Base-by-base conservation (phyloP, 1,139 yeast genomes). In the Candida albicans region DNA sequence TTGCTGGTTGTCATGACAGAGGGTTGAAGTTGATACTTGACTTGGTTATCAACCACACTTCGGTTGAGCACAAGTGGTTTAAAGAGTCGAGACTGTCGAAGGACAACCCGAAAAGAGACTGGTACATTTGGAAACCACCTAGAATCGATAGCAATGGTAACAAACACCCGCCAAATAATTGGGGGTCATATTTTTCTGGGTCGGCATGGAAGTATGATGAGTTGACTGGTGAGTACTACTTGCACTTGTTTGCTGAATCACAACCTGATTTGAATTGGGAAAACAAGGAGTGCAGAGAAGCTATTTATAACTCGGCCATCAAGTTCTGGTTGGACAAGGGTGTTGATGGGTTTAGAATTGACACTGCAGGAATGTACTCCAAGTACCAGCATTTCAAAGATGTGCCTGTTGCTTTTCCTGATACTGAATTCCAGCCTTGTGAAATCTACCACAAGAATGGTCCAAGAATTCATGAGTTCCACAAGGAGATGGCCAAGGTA, bases 211-310 rank as follows among this genome's bases (percentile, higher is more conserved):
- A 67, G 42, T 78, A 65, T 52, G 84, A 79, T 53, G 81, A 75
- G 45, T 35, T 44, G 4, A 76, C 82, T 8, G 67, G 64, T 33
- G 82, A 79, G 57, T 79, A 77, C 61, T 79, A 78, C 57, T 64
- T 79, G 48, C 76, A 69, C 44, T 60, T 78, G 39, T 79, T 77
- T 56, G 81, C 82, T 18, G 59, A 58, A 40, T 58, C 73, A 25
- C 84, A 79, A 57, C 84, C 83, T 10, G 84, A 79, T 52, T 64
- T 79, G 51, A 79, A 79, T 57, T 79, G 84, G 84, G 83, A 79
- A 53, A 77, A 70, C 52, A 73, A 68, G 48, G 77, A 64, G 38
- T 65, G 74, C 33, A 64, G 84, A 56, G 56, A 70, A 22, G 82
- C 81, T 30, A 73, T 79, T 42, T 75, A 76, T 55, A 63, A 73